These are phyloP conservation scores for Graphilbum fragrans DNA, from an alignment of 2,329 filamentous ascomycete genomes.

Conservation along the genomic window DNA sequence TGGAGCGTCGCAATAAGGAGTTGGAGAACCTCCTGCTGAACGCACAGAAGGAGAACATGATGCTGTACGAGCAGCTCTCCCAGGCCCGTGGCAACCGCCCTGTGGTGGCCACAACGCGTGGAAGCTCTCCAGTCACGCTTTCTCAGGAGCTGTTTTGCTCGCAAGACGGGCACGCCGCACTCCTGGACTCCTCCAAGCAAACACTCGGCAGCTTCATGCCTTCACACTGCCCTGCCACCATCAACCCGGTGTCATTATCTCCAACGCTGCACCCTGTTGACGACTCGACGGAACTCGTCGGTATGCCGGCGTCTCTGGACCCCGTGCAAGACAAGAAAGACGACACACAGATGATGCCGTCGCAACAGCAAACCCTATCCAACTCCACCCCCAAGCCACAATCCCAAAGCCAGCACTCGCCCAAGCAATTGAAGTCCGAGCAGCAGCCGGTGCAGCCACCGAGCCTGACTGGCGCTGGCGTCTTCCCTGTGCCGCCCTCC, in stretches of 20 bases:
- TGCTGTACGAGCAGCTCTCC: conserved; percentile 36
- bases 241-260: conserved; percentile 50
- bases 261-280: conserved; percentile 35
- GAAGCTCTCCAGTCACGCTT: conserved; percentile 36
- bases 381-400: too few relatives aligned
- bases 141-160: conserved; percentile 47
- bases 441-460: neutral
- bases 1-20: conserved; percentile 64
- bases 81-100: conserved; percentile 32
- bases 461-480: conserved; percentile 5
- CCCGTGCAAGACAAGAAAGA: conserved; percentile 12
- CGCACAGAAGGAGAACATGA: conserved; percentile 26
- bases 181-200: conserved; percentile 17
- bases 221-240: conserved; percentile 29
- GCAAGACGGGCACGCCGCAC: conserved; percentile 23
- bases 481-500: conserved; percentile 14
- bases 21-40: conserved; percentile 46
- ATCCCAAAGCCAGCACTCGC: conserved; percentile 6
- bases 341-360: too few relatives aligned
- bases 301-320: conserved; percentile 9
- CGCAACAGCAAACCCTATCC: neutral
- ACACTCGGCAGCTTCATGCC: conserved; percentile 30
- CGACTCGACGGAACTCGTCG: conserved; percentile 13
- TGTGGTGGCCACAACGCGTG: conserved; percentile 22
- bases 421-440: conserved; percentile 15